A percentile compares a stretch with the other conserved stretches of the same genome.
phyloP scores from a whole-genome alignment of 1,284 basidiomycete genomes.

The Cutaneotrichosporon cutaneum region DNA sequence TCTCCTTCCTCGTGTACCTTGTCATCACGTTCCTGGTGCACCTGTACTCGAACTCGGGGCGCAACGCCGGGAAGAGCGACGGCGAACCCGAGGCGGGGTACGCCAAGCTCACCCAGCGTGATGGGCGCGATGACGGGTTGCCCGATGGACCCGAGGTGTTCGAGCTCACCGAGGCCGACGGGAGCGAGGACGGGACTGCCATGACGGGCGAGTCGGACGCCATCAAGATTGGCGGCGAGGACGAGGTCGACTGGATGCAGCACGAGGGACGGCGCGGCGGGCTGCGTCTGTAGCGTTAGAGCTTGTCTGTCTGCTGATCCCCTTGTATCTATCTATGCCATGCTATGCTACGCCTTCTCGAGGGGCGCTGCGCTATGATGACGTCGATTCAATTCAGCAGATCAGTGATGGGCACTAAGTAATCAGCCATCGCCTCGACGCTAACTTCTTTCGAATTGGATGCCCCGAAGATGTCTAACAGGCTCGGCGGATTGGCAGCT shows the following conservation, averaged over 20 bases:
- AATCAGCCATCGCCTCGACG: too few relatives aligned
- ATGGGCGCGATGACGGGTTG: conserved; percentile 10
- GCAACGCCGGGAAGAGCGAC: conserved; percentile 54
- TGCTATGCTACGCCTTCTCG: not conserved
- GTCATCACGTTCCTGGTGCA: conserved; percentile 63
- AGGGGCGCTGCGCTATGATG: too few relatives aligned
- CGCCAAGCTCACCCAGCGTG: conserved; percentile 29
- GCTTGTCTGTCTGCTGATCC: not conserved
- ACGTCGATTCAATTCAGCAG: too few relatives aligned
- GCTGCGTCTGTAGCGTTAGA: not conserved
- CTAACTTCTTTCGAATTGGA: too few relatives aligned
- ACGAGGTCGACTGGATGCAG: conserved; percentile 29
- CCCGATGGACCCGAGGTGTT: conserved; percentile 45
- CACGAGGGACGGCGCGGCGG: not conserved
- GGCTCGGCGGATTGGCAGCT: too few relatives aligned
- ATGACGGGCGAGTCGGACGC: conserved; percentile 35
- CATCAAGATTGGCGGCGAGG: conserved; percentile 36
- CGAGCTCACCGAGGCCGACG: conserved; percentile 43
- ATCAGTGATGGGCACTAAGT: too few relatives aligned
- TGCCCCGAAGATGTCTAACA: too few relatives aligned
- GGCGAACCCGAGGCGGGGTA: conserved; percentile 32
- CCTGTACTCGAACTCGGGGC: conserved; percentile 63
- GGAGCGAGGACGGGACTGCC: conserved; percentile 8
- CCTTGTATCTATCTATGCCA: not conserved
- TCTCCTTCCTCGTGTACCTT: conserved; percentile 74